Evolutionary conservation across 495 filamentous ascomycete genomes (phyloP).

Genomic region (Penicillium canescens): DNA sequence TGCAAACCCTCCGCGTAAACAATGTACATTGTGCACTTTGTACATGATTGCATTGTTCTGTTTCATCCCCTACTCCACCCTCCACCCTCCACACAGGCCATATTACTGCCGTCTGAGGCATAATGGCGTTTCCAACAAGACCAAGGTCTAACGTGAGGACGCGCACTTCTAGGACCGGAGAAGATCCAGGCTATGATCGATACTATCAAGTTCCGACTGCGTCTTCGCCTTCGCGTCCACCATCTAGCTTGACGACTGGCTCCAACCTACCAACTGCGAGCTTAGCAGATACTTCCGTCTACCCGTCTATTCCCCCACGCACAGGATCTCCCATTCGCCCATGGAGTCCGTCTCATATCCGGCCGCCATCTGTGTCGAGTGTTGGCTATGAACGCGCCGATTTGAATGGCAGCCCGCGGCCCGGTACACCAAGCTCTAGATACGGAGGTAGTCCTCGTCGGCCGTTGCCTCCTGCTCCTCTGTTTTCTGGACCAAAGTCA

Average conservation of each 20-base stretch:
- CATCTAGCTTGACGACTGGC: slow-evolving; percentile 55
- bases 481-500: slow-evolving; percentile 61
- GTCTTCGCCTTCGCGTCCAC: slow-evolving; percentile 46
- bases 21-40: neutral
- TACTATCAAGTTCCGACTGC: slow-evolving; percentile 36
- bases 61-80: neutral
- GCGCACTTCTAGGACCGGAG: slow-evolving; percentile 26
- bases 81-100: neutral
- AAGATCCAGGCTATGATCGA: slow-evolving; percentile 23
- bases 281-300: slow-evolving; percentile 37
- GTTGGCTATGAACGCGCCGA: slow-evolving; percentile 81
- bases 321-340: slow-evolving; percentile 63
- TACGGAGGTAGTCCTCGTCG: slow-evolving; percentile 83
- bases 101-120: neutral
- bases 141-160: slow-evolving; percentile 32
- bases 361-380: slow-evolving; percentile 50
- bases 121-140: slow-evolving; percentile 17
- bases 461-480: slow-evolving; percentile 87
- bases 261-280: slow-evolving; percentile 56
- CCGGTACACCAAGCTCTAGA: slow-evolving; percentile 82
- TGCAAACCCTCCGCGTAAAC: neutral
- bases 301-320: slow-evolving; percentile 49
- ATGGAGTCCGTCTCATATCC: slow-evolving; percentile 70
- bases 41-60: slow-evolving; percentile 2
- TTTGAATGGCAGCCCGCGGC: slow-evolving; percentile 84